Base-by-base conservation (phyloP, 2,329 filamentous ascomycete genomes). In the Colletotrichum sp. region DNA sequence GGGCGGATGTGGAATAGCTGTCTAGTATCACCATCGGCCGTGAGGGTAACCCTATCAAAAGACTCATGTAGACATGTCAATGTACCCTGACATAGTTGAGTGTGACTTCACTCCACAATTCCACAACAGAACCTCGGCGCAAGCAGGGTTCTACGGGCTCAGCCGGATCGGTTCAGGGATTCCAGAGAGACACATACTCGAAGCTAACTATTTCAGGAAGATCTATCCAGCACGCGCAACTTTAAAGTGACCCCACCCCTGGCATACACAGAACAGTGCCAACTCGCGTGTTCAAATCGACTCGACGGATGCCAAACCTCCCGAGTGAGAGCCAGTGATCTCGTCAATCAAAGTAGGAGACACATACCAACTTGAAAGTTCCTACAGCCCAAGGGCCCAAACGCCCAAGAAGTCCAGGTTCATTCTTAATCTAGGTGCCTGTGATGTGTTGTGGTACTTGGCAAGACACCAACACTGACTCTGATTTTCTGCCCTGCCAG, bases 401-500 rank as follows among this genome's bases (percentile, higher is more conserved):
- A 6, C 0, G 4, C 16, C 16, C 36, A 9, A 9, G 1, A 39
- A 19, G 0, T 39, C 16, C 16, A 9, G 16, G 16, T 0, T 0
- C 8, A 39, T 39, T 39, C 36, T 19, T 19, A 1, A 39, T 39
- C 8, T 39, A 2, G 36, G 0, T 19, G 16, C 8, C 16, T 39
- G 16, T 39, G 36, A 39, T 39, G 16, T 9, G 16, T 39, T 19
- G 16, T 19, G 36, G 0, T 2, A 19, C 9, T 39, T 39, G 36
- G 8, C 36, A 39, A 3, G 36, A 19, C 16, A 9, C 19, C 39
- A 44, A n/a, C 0, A 2, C 19, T 44, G 19, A 44, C 5, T n/a
- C 39, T 44, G 39, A n/a, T 12, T 44, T 44, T 44, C 39, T 44
- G 39, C 39, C 9, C 39, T 48, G 19, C 9, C 39, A 12, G 5